Evolutionary conservation across 2,329 filamentous ascomycete genomes (phyloP).

Genomic region (Alternaria dauci): DNA sequence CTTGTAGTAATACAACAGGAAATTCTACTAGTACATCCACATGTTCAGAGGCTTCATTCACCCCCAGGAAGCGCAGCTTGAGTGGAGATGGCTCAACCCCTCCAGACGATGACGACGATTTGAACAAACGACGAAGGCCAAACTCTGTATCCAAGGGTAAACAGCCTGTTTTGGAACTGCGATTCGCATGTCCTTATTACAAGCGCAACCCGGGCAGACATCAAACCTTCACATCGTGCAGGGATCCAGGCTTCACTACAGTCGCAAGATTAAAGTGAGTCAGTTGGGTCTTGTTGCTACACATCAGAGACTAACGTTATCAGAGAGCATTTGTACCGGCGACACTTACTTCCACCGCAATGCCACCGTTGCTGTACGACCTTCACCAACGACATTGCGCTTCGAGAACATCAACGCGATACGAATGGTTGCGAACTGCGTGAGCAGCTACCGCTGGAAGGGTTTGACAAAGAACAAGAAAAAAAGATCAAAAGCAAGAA

Average conservation of each 20-base stretch:
- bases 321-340: background rate
- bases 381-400: slow-evolving; percentile 28
- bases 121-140: background rate
- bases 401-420: slow-evolving; percentile 38
- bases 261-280: background rate
- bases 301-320: background rate
- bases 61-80: background rate
- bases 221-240: background rate
- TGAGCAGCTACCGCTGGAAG: slow-evolving; percentile 31
- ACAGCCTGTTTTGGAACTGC: background rate
- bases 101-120: background rate
- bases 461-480: slow-evolving; percentile 39
- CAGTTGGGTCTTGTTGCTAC: background rate
- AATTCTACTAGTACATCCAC: rapidly evolving
- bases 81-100: background rate
- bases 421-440: slow-evolving; percentile 29
- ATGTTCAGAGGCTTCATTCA: background rate
- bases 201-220: background rate
- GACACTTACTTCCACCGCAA: slow-evolving; percentile 35
- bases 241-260: background rate
- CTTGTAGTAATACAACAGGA: background rate
- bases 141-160: background rate
- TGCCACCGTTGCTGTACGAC: slow-evolving; percentile 36
- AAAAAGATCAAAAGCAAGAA: slow-evolving; percentile 38
- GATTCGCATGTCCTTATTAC: background rate